Base-by-base conservation (phyloP, 2,329 filamentous ascomycete genomes). In the Pestalotiopsis sp. region DNA sequence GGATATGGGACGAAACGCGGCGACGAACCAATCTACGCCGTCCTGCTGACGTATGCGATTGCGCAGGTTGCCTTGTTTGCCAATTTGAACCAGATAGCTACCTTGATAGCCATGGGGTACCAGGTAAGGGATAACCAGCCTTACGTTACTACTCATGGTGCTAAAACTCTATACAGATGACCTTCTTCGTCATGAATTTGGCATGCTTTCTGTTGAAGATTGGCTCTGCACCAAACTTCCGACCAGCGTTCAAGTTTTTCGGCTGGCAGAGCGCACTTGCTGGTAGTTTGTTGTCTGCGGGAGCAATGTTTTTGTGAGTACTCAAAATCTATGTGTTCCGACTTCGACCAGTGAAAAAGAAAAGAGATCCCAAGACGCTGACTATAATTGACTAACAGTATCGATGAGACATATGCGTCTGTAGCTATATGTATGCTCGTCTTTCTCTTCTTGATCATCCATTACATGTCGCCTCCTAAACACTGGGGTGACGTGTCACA, bases 401-500 rank as follows among this genome's bases (percentile, higher is more conserved):
- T 97, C 26, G 92, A 97, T 76, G 91, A 91, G 35, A 85, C 93
- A 0, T 95, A 94, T 73, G 94, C 94, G 0, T 88, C 90, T 1
- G 89, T 88, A 1, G 94, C 92, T 63, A 90, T 96, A 20, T 89
- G 87, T 13, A 82, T 94, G 20, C 82, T 97, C 7, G 83, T 95
- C 7, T 79, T 92, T n/a, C 83, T 97, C 1, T 97, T 97, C 76
- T 79, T 94, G 17, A 80, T 97, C 40, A 96, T 97, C 35, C 94
- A 97, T 75, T 97, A 95, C 72, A 90, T 91, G 0, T 92, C 91
- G 39, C 92, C 93, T 0, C 94, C 94, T 0, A 97, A 97, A 75
- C 88, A 91, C 44, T 97, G 94, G 94, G 94, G 94, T 1, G 94
- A 97, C 77, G 93, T 97, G 20, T 94, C 92, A 9, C 94, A 97